Base-by-base conservation (phyloP, 331 rosid species). In the Spiraea crenata region DNA sequence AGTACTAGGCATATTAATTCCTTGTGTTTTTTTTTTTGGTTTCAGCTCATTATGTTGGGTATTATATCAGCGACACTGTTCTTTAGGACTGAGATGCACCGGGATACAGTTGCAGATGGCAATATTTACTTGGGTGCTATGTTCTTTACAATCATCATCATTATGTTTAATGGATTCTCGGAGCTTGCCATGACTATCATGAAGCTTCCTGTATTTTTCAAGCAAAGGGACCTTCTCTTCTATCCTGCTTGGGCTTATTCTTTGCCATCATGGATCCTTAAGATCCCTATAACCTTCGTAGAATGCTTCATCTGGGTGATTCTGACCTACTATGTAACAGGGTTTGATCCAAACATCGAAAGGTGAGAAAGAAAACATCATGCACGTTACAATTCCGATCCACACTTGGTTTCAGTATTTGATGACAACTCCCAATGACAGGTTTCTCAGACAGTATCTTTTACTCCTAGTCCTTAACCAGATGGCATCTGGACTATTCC, bases 221-320 rank as follows among this genome's bases (percentile, higher is more conserved):
- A 84, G 83, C 88, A 80, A 81, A 77, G 88, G 63, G 85, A 84
- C 70, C 85, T 84, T 48, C 76, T 69, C 9, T 84, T 84, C 79
- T 81, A 56, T 73, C 88, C 88, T 47, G 74, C 88, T 16, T 80
- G 88, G 85, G 79, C 83, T 10, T 84, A 77, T 59, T 71, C 85
- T 75, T 57, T 83, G 56, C 85, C 87, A 46, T 14, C 76, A 40
- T 62, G 72, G 82, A 61, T 83, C 57, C 76, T 83, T 49, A 71
- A 62, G 76, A 83, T 83, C 49, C 85, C 87, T 19, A 65, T 74
- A 59, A 46, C 85, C 11, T 57, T 80, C 50, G 4, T 84, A n/a
- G 88, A 84, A 78, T 76, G 68, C 19, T 66, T 71, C 7, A 65
- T 83, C 69, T 80, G 85, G 85, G 81, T 80, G 45, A 52, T 75